Evolutionary conservation across 371 early-diverging fungal species (phyloP), one percentile per base, ranked within the genome.

Genomic region (Apophysomyces ossiformis): DNA sequence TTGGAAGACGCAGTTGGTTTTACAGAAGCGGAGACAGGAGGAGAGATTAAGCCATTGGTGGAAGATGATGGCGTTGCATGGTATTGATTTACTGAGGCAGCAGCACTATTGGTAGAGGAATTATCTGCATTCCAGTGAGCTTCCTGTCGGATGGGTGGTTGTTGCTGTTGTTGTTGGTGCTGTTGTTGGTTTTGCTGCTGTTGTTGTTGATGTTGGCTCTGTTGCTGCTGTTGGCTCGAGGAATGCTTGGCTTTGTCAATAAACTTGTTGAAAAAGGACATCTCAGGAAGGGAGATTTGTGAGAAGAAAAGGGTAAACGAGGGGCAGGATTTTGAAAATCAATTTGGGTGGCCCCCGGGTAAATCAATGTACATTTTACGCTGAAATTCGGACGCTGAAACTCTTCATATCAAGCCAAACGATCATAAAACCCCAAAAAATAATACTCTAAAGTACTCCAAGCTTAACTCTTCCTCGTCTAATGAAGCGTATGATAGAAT

Each of bases 201-300:
- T 18, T 56, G 60, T 21, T 60, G 56, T 38, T 50, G 56, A 16
- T 57, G 59, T 47, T 50, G 56, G 8, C 47, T 50, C 9, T 64
- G 37, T 8, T 63, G 63, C 32, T 63, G 62, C 13, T 62, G 39
- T 58, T 60, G 64, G 47, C 36, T 38, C 41, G 61, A 35, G 6
- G 56, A 47, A 18, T 69, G 70, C 41, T 66, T 70, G 46, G 71
- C 67, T 35, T 71, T 71, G 58, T 71, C 71, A 56, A 67, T 66
- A 21, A 71, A 64, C 44, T 67, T 71, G 65, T 71, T 71, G 58
- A 71, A 71, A 57, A 71, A 67, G 15, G 71, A 67, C 71, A 71
- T 70, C 18, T 37, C 26, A 16, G 21, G 21, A 26, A 50, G 21
- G 54, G 54, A 50, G 54, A 50, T 50, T 26, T 26, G 54, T 50